phyloP scores from a whole-genome alignment of 805 yeast genomes.

The Saturnispora dispora region DNA sequence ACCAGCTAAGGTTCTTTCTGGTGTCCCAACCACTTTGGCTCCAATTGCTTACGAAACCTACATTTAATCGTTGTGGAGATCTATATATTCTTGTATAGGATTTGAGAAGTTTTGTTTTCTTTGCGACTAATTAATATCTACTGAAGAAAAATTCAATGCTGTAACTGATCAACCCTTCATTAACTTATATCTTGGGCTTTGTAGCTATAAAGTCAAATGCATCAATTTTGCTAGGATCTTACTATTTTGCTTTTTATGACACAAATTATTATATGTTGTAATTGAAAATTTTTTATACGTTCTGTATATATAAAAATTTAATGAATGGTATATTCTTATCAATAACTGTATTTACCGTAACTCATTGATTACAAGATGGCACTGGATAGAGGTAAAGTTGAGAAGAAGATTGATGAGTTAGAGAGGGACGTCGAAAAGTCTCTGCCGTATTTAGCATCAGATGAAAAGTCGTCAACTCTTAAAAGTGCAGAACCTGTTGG shows the following conservation, averaged over 20 bases:
- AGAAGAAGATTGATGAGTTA: conserved; percentile 15
- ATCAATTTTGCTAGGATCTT: too few relatives aligned
- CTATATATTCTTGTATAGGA: conserved; percentile 6
- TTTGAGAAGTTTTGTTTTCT: conserved; percentile 1
- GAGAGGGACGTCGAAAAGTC: conserved; percentile 49
- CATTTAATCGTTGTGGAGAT: conserved; percentile 46
- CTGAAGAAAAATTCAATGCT: not conserved
- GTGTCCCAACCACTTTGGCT: conserved; percentile 94
- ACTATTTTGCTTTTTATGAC: not conserved
- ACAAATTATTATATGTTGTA: not conserved
- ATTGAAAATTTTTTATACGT: conserved; percentile 4
- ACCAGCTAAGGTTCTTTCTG: conserved; percentile 75
- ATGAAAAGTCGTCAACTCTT: conserved; percentile 56
- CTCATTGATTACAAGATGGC: not conserved
- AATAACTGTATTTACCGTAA: not conserved
- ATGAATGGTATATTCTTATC: not conserved
- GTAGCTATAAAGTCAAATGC: too few relatives aligned
- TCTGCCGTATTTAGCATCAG: conserved; percentile 55
- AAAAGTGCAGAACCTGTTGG: conserved; percentile 28
- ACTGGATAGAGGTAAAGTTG: conserved; percentile 2
- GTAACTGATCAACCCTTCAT: not conserved
- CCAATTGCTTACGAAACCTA: conserved; percentile 99
- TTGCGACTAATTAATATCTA: conserved; percentile 5
- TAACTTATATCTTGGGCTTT: not conserved
- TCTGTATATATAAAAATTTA: not conserved